phyloP scores from a whole-genome alignment of 116 monocot species.

The Papilionanthe hybrid region DNA sequence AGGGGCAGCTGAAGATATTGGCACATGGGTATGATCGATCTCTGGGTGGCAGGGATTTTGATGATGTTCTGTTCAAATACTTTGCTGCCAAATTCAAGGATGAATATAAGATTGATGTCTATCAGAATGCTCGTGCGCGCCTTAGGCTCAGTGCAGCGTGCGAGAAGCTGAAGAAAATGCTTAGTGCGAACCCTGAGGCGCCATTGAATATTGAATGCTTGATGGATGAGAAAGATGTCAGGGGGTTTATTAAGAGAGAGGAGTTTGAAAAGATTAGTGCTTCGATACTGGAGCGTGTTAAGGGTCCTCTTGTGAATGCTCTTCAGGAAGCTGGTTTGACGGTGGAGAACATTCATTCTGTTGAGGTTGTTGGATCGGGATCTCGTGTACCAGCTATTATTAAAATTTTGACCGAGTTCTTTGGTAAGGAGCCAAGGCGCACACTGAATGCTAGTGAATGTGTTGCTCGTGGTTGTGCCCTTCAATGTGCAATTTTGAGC shows the following conservation, averaged over 20 bases:
- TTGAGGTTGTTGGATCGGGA: slow-evolving; percentile 64
- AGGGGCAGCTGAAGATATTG: slow-evolving; percentile 32
- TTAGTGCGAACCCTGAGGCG: slow-evolving; percentile 46
- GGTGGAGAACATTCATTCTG: slow-evolving; percentile 28
- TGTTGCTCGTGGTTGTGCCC: slow-evolving; percentile 56
- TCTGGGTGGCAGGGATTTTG: slow-evolving; percentile 57
- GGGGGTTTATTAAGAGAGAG: slow-evolving; percentile 45
- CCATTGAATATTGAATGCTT: slow-evolving; percentile 46
- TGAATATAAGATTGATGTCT: slow-evolving; percentile 43
- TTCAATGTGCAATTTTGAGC: slow-evolving; percentile 51
- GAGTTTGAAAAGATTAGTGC: slow-evolving; percentile 38
- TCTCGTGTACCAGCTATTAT: slow-evolving; percentile 59
- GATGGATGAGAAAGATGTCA: slow-evolving; percentile 49
- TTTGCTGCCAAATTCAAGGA: slow-evolving; percentile 39
- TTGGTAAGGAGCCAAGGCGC: slow-evolving; percentile 41
- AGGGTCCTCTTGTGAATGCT: slow-evolving; percentile 35
- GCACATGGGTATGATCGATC: slow-evolving; percentile 33
- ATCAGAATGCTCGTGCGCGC: slow-evolving; percentile 38
- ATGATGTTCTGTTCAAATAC: slow-evolving; percentile 46
- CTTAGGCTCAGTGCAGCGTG: slow-evolving; percentile 36
- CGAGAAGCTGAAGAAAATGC: slow-evolving; percentile 51
- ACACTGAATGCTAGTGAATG: slow-evolving; percentile 63
- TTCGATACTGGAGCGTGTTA: slow-evolving; percentile 39
- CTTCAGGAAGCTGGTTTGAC: slow-evolving; percentile 24
- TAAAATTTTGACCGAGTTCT: slow-evolving; percentile 29